These are phyloP conservation scores for Sherardia arvensis DNA, from an alignment of 257 asterid species.

Conservation along the genomic window DNA sequence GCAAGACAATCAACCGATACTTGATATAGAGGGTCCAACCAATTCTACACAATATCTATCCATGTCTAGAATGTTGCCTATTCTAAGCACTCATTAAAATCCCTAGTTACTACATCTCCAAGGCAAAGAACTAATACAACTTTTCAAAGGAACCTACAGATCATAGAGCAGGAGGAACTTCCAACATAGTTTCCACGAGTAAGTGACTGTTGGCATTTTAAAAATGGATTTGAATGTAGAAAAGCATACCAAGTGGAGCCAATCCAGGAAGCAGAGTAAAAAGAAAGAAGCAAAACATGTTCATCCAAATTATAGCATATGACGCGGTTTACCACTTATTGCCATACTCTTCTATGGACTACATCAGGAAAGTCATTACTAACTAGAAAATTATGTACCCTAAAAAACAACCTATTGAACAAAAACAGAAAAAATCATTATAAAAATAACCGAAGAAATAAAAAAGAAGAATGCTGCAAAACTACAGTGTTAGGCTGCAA, in stretches of 20 bases:
- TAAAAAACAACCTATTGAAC: neutral
- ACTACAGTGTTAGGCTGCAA: constrained; percentile 14
- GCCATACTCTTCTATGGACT: constrained; percentile 11
- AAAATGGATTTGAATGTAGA: neutral
- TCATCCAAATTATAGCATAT: constrained; percentile 4
- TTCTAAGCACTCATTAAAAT: neutral
- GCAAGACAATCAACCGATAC: neutral
- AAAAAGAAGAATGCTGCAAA: constrained; percentile 6
- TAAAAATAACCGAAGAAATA: neutral
- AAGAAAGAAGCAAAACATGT: neutral
- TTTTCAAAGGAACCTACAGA: neutral
- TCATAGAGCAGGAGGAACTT: neutral
- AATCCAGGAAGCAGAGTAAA: neutral
- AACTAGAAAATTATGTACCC: constrained; percentile 16
- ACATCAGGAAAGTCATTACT: constrained; percentile 14
- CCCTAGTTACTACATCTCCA: neutral
- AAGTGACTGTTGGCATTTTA: neutral
- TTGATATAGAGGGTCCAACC: neutral
- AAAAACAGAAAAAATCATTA: constrained; percentile 9
- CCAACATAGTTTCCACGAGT: neutral
- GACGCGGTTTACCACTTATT: constrained; percentile 9
- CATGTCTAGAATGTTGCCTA: neutral
- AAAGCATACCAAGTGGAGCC: neutral
- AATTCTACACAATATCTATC: neutral
- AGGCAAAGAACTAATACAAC: neutral